Evolutionary conservation across 129 eudicot genomes (phyloP), one percentile per base, ranked within the genome.

Genomic region (Silybum marianum): DNA sequence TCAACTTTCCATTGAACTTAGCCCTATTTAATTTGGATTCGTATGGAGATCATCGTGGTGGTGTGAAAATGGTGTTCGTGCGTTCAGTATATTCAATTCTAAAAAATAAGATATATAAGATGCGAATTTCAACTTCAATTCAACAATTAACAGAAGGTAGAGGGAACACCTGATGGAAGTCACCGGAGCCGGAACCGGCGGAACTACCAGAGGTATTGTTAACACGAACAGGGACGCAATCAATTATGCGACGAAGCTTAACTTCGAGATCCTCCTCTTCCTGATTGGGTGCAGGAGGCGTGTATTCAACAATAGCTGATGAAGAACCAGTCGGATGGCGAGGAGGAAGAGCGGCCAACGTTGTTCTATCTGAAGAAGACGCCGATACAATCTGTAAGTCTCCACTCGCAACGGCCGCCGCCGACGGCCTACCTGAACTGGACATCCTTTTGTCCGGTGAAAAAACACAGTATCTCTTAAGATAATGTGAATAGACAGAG

Each of bases 161-260:
- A 73, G 1, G 16, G 28, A 48, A 71, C 48, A 96, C 99, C 99
- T 96, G 99, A 86, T 96, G 98, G 66, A 96, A 96, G 72, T 96
- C 99, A 11, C 99, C 99, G 73, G 99, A 96, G 86, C 99, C 99
- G 36, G 99, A 96, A 86, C 99, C 99, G 16, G 99, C 99, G 18
- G 99, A 96, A 69, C 99, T 96, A 24, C 99, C 98, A 16, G 99
- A 96, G 22, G 99, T 90, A 81, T 96, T 96, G 76, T 88, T 96
- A 71, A 96, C 99, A 16, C 98, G 98, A 74, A 91, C 98, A 2
- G 99, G 99, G n/a, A 95, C 98, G 38, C 86, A 84, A 44, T 93
- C 99, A 24, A 89, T 77, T 21, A 95, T 95, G 9, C 99, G 89
- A 21, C 98, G 98, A 26, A 95, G 99, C 87, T 95, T 95, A 40